phyloP scores from a whole-genome alignment of 2,329 filamentous ascomycete species.

The Penicillium expansum region DNA sequence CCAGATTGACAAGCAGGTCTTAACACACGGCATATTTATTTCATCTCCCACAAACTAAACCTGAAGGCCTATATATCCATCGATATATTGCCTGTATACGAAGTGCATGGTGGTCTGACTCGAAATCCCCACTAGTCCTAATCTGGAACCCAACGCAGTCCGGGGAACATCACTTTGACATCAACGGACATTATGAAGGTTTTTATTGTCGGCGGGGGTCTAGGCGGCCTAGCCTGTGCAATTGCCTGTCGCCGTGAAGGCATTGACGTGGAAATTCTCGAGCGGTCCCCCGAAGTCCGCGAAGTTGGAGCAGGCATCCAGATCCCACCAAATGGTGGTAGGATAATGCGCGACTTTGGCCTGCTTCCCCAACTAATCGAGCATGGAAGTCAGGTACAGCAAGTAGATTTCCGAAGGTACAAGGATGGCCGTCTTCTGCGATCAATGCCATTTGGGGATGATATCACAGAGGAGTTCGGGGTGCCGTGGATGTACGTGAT shows the following conservation, averaged over 20 bases:
- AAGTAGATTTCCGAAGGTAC: slow-evolving; percentile 22
- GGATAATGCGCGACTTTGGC: slow-evolving; percentile 18
- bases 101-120: neutral
- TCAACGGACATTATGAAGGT: slow-evolving; percentile 59
- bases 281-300: slow-evolving; percentile 16
- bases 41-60: too few species aligned
- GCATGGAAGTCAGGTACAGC: slow-evolving; percentile 6
- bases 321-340: slow-evolving; percentile 28
- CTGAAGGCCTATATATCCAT: neutral
- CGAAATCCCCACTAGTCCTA: neutral
- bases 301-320: slow-evolving; percentile 30
- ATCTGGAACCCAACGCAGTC: neutral
- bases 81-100: neutral
- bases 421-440: slow-evolving; percentile 17
- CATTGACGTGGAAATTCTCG: slow-evolving; percentile 23
- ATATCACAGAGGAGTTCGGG: slow-evolving; percentile 21
- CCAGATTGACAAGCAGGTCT: neutral
- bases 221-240: slow-evolving; percentile 26
- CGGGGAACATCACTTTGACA: neutral
- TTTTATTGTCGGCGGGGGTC: slow-evolving; percentile 39
- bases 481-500: slow-evolving; percentile 25
- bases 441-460: slow-evolving; percentile 22
- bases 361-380: slow-evolving; percentile 15
- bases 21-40: too few species aligned
- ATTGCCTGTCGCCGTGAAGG: slow-evolving; percentile 23